phyloP scores from a whole-genome alignment of 306 rosid species.

The Corylus heterophylla region DNA sequence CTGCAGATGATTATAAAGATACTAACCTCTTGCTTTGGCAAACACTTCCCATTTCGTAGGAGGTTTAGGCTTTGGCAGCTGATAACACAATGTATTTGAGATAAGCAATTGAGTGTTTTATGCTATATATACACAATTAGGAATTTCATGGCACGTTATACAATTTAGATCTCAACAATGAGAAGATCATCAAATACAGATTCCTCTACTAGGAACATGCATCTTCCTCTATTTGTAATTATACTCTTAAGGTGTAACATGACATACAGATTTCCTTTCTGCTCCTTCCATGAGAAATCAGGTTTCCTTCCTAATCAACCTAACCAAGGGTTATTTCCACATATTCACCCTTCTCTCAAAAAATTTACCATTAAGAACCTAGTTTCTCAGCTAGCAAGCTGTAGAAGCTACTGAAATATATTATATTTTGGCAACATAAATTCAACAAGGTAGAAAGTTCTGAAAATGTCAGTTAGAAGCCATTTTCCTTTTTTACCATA shows the following conservation, averaged over 20 bases:
- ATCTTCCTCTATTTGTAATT: not conserved
- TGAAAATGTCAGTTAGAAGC: not conserved
- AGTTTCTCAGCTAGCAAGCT: not conserved
- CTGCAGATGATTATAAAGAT: not conserved
- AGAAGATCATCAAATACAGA: not conserved
- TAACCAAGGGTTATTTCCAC: not conserved
- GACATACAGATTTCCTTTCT: not conserved
- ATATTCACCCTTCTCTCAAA: not conserved
- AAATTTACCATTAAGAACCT: not conserved
- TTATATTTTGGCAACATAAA: not conserved
- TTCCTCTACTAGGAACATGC: not conserved
- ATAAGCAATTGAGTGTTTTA: not conserved
- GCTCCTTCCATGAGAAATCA: not conserved
- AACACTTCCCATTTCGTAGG: slow-evolving; percentile 91
- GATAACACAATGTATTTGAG: slow-evolving; percentile 21
- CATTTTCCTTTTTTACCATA: not conserved
- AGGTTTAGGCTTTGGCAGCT: slow-evolving; percentile 85
- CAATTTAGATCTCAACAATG: not conserved
- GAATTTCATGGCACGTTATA: not conserved
- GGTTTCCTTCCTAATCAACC: not conserved
- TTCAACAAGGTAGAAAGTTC: not conserved
- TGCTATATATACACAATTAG: not conserved
- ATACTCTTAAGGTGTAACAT: not conserved
- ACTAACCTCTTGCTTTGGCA: slow-evolving; percentile 80
- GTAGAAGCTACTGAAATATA: not conserved